A percentile compares a stretch with the other conserved stretches of the same genome.
These are phyloP conservation scores for Penicillium crustosum DNA, from an alignment of 2,329 filamentous ascomycete genomes.

Conservation along the genomic window DNA sequence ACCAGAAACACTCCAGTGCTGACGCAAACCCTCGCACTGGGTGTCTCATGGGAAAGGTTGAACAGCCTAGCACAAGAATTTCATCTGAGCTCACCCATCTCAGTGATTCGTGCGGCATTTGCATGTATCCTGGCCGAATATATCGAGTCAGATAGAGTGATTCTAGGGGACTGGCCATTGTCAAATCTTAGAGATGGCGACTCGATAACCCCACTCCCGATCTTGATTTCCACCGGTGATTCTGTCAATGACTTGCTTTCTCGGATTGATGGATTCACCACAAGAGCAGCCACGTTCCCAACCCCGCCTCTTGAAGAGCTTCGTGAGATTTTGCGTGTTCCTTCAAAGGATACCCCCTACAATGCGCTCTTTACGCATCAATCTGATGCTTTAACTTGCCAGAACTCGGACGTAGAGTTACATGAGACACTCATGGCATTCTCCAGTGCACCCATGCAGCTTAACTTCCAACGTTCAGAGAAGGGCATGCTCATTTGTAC, in stretches of 20 bases:
- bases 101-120: constrained; percentile 10
- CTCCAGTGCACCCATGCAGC: not conserved
- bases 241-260: not conserved
- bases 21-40: not conserved
- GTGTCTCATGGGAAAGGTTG: not conserved
- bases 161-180: not conserved
- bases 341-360: not conserved
- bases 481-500: not conserved
- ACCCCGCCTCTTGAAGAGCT: not conserved
- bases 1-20: not conserved
- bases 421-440: not conserved
- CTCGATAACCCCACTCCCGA: not conserved
- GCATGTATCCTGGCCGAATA: constrained; percentile 14
- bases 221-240: not conserved
- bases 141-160: constrained; percentile 8
- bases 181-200: not conserved
- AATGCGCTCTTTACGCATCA: not conserved
- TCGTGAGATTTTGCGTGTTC: not conserved
- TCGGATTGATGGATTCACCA: not conserved
- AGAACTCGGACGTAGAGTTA: not conserved
- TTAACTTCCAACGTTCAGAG: not conserved
- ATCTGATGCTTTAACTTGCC: not conserved
- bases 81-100: not conserved
- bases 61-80: not conserved
- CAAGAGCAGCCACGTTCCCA: not conserved